Conservation (phyloP, 371 early-diverging fungal genomes). For the Funneliformis caledonium region DNA sequence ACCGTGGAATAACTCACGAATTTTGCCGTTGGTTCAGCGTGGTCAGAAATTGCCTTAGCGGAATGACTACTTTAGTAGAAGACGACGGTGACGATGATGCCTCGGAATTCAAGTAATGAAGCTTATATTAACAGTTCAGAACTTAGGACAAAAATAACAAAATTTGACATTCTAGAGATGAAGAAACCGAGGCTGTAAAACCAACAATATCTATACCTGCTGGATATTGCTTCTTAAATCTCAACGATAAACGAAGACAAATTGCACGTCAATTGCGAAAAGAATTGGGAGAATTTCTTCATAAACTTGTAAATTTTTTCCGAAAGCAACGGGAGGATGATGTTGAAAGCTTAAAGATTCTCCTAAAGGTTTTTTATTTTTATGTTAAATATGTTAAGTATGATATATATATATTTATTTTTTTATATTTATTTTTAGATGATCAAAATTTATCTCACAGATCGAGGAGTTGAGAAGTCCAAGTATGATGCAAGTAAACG, state of each 20-base stretch:
- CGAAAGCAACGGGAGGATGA: slow-evolving; percentile 69
- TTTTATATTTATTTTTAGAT: slow-evolving; percentile 43
- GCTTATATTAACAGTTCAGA: background rate
- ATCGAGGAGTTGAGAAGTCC: slow-evolving; percentile 68
- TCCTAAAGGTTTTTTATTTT: slow-evolving; percentile 54
- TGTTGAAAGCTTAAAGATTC: slow-evolving; percentile 71
- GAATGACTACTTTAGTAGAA: slow-evolving; percentile 58
- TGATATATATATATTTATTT: slow-evolving; percentile 8
- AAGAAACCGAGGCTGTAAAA: slow-evolving; percentile 48
- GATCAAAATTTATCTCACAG: slow-evolving; percentile 59
- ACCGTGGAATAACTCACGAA: slow-evolving; percentile 57
- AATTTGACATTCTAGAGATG: slow-evolving; percentile 46
- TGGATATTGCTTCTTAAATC: slow-evolving; percentile 66
- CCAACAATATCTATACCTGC: slow-evolving; percentile 53
- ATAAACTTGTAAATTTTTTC: slow-evolving; percentile 59
- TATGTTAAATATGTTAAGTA: background rate
- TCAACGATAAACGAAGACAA: slow-evolving; percentile 53
- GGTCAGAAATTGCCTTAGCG: slow-evolving; percentile 59
- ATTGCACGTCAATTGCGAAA: slow-evolving; percentile 56
- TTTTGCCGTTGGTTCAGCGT: slow-evolving; percentile 64
- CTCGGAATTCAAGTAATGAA: slow-evolving; percentile 45
- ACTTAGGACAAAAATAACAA: background rate
- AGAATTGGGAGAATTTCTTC: slow-evolving; percentile 58
- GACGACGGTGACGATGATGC: slow-evolving; percentile 57
- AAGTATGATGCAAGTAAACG: slow-evolving; percentile 55